Base-by-base conservation (phyloP, 2,329 filamentous ascomycete genomes). In the Orbilia quercus region DNA sequence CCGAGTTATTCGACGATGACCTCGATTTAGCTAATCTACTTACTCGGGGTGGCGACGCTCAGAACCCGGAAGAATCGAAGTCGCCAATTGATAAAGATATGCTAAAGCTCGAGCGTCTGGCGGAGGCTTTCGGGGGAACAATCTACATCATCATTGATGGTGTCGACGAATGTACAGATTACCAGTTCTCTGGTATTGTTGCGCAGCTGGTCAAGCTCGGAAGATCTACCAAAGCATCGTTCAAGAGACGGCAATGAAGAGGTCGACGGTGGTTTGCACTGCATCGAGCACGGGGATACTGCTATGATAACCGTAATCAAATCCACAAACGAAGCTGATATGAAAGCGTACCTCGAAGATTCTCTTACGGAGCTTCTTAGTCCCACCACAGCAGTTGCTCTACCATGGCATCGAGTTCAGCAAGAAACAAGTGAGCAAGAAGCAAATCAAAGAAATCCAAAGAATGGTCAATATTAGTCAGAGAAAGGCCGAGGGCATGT, bases 131-230 rank as follows among this genome's bases (percentile, higher is more conserved):
- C n/a, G 57, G 42, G 1, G 63, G 18, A 38, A 58, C 50, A 2
- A 45, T 71, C 5, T 71, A 63, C 23, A 58, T 71, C 14, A n/a
- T 71, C 7, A 47, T 71, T 16, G 58, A 71, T 18, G 58, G 58
- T 6, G 36, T 64, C 20, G 58, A 71, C 25, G 66, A 71, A 53
- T 64, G 50, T 34, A 71, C 44, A 12, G 58, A 64, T 20, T 47
- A 71, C 9, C 50, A 64, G 23, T 16, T 31, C 28, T n/a, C n/a
- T n/a, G n/a, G n/a, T n/a, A n/a, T n/a, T n/a, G n/a, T n/a, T n/a
- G n/a, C n/a, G n/a, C n/a, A n/a, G n/a, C n/a, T n/a, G n/a, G n/a
- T n/a, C n/a, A n/a, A 31, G 4, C 44, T 71, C 11, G 28, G 42
- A n/a, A 55, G 65, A 4, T 69, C 64, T n/a, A 60, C 25, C n/a